phyloP scores from a whole-genome alignment of 257 asterid genomes.

The Jasminum sambac region DNA sequence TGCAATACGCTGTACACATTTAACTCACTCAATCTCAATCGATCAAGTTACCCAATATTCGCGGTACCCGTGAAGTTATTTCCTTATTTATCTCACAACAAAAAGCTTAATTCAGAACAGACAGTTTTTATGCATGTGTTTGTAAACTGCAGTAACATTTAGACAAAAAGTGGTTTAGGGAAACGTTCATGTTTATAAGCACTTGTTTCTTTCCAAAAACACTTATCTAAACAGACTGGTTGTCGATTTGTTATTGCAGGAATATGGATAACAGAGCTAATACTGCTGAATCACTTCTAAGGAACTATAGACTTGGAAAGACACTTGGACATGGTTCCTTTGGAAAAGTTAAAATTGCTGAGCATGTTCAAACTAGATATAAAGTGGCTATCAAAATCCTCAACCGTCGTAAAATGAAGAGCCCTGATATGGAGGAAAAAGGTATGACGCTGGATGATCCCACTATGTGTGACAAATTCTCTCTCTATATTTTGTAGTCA shows the following conservation, averaged over 20 bases:
- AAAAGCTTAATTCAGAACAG: not conserved
- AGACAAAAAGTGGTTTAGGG: too few species aligned
- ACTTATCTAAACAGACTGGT: slow-evolving; percentile 14
- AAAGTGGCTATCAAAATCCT: slow-evolving; percentile 96
- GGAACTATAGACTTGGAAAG: slow-evolving; percentile 86
- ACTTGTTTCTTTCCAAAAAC: not conserved
- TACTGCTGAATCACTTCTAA: slow-evolving; percentile 42
- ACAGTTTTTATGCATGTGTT: too few species aligned
- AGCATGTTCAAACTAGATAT: slow-evolving; percentile 78
- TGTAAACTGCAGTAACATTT: too few species aligned
- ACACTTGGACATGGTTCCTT: slow-evolving; percentile 96
- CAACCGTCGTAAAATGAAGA: slow-evolving; percentile 80
- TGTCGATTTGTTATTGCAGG: slow-evolving; percentile 26
- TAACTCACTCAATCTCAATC: not conserved
- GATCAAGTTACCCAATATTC: not conserved
- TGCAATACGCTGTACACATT: not conserved
- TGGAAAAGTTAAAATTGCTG: slow-evolving; percentile 96
- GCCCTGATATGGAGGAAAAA: slow-evolving; percentile 95
- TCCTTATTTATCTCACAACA: not conserved
- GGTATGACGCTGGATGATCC: slow-evolving; percentile 36
- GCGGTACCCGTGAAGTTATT: not conserved
- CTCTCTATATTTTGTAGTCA: not conserved
- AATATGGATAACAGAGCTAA: slow-evolving; percentile 64
- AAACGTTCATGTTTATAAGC: too few species aligned
- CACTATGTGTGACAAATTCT: not conserved